These are phyloP conservation scores for Neoboletus magnificus DNA, from an alignment of 768 basidiomycete genomes.

Conservation along the genomic window DNA sequence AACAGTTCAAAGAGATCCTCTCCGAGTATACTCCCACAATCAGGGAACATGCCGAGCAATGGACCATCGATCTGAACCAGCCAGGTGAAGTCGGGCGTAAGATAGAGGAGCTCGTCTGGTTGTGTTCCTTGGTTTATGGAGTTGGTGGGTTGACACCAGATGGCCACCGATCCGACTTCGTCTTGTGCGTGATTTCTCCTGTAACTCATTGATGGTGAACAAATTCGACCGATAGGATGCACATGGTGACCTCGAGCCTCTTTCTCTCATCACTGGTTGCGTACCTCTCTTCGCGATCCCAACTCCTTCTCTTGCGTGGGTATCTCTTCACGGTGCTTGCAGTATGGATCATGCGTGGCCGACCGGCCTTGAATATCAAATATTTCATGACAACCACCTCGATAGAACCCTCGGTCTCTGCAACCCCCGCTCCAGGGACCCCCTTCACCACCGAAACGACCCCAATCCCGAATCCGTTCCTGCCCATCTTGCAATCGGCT, in stretches of 20 bases:
- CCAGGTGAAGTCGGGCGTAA: slow-evolving; percentile 46
- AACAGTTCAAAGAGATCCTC: slow-evolving; percentile 12
- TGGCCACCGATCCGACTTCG: slow-evolving; percentile 44
- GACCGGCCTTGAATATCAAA: slow-evolving; percentile 30
- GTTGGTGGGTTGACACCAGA: slow-evolving; percentile 54
- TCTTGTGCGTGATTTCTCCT: slow-evolving; percentile 38
- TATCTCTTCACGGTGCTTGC: slow-evolving; percentile 24
- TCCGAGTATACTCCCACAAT: background rate
- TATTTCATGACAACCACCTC: slow-evolving; percentile 29
- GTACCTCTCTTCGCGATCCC: slow-evolving; percentile 11
- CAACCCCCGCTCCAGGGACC: background rate
- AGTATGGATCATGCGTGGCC: slow-evolving; percentile 32
- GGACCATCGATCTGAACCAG: slow-evolving; percentile 39
- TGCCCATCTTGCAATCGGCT: slow-evolving; percentile 37
- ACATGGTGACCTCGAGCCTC: slow-evolving; percentile 29
- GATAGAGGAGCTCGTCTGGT: slow-evolving; percentile 62
- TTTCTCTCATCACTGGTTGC: slow-evolving; percentile 28
- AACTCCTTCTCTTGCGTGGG: slow-evolving; percentile 29
- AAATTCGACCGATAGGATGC: slow-evolving; percentile 17
- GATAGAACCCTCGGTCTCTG: slow-evolving; percentile 11
- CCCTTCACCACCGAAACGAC: slow-evolving; percentile 13
- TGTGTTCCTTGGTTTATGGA: slow-evolving; percentile 51
- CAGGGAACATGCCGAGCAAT: slow-evolving; percentile 32
- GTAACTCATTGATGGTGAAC: background rate
- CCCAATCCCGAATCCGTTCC: slow-evolving; percentile 37